phyloP scores from a whole-genome alignment of 257 asterid species.

The Solanum corneliomulleri region DNA sequence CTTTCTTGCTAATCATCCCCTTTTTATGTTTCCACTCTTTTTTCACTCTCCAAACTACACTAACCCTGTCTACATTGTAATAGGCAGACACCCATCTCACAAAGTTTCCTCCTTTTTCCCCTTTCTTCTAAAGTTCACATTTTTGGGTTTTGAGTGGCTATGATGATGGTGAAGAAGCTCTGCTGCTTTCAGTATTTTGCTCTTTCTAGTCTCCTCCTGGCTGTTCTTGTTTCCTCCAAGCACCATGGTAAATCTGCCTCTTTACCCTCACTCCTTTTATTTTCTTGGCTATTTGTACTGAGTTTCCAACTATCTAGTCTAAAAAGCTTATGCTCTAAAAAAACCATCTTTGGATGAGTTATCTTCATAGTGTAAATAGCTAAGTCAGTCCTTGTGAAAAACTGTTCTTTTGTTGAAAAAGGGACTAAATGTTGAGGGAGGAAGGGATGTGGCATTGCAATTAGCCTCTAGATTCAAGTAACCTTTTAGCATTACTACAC shows the following conservation, averaged over 20 bases:
- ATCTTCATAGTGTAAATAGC: neutral
- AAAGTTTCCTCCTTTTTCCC: neutral
- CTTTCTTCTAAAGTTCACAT: neutral
- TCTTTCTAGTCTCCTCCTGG: conserved; percentile 26
- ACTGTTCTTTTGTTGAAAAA: neutral
- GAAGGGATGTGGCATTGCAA: neutral
- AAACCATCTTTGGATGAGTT: neutral
- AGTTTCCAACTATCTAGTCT: neutral
- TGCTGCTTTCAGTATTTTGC: conserved; percentile 11
- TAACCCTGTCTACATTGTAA: conserved; percentile 8
- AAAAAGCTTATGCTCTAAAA: neutral
- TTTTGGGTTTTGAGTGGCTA: conserved; percentile 10
- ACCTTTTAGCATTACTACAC: neutral
- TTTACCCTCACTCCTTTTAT: neutral
- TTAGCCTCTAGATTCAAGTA: neutral
- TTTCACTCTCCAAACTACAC: conserved; percentile 3
- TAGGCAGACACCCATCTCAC: neutral
- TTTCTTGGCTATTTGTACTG: neutral
- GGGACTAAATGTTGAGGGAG: neutral
- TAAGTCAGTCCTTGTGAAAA: neutral
- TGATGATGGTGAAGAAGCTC: conserved; percentile 15
- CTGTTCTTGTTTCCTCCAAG: conserved; percentile 33
- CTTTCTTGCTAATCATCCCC: neutral
- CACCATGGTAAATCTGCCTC: conserved; percentile 30
- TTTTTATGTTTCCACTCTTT: conserved; percentile 9